Evolutionary conservation across 1,284 basidiomycete species (phyloP), one percentile per base, ranked within the genome.

Genomic region (Ganoderma lucidum): DNA sequence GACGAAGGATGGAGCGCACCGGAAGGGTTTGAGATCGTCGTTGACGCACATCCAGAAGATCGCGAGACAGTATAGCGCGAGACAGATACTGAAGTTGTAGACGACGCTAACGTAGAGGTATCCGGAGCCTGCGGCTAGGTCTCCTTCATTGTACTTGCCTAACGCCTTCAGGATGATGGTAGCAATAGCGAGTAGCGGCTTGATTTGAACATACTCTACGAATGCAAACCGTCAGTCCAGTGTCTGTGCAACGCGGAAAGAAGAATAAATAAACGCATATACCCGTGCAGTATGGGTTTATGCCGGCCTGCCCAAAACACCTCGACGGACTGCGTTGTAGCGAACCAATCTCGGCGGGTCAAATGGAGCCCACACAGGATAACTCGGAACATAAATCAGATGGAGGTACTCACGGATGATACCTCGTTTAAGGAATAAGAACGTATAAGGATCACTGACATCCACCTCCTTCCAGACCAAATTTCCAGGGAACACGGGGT

Each of bases 121-220:
- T 14, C 97, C 97, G 0, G 96, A 96, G 72, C 90, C 88, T 19
- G 89, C 86, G 45, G 91, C 87, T 76, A 98, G 90, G 78, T 92
- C 88, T 55, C 97, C 97, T 79, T 99, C 97, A 75, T 94, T 90
- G 83, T 95, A 99, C 72, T 93, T 96, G 6, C 94, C 94, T 1
- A 88, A 84, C 0, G 91, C 90, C 80, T 99, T 99, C 75, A 98
- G 86, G 28, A 97, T 86, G 63, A 98, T 84, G 0, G 96, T 98
- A 0, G 88, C 90, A 1, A 94, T 78, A 0, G 97, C 97, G 0
- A 99, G 86, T 0, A 97, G 79, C 0, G 97, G 97, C 78, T 99
- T 99, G 70, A 99, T 86, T 80, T 99, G 96, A 3, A 99, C 97
- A 79, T 99, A 99, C 86, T 99, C 96, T 97, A 75, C 19, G 51